Evolutionary conservation across 2,329 filamentous ascomycete species (phyloP), one percentile per base, ranked within the genome.

Genomic region (Endocalyx cinctus): DNA sequence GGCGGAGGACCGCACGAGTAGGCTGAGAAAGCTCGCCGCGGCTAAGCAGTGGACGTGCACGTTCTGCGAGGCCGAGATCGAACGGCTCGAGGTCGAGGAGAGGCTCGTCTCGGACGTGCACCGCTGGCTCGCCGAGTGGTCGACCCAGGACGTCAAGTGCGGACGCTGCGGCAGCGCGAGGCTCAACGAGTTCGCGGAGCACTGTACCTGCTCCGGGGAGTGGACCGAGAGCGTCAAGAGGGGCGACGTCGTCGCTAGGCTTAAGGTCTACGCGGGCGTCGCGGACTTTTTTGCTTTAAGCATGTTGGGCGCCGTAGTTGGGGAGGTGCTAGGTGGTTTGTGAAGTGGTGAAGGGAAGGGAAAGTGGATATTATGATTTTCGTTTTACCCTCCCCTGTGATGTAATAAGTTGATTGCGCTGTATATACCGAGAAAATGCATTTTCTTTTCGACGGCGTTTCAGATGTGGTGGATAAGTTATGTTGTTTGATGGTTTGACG

Each of bases 121-220:
- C 58, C 77, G 76, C 15, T 64, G 83, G 54, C 69, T 87, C 6
- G 73, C 87, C 17, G 79, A 84, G 49, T 98, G 94, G 89, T 73
- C 79, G 42, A 86, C 82, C 20, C 90, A 97, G 64, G 92, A 98
- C 58, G 63, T 97, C 37, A 87, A 87, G 62, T 98, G 92, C 46
- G 56, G 52, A 18, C 70, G 74, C 38, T 84, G 80, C 57, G 77
- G 74, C 19, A 87, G 87, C 47, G 61, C 95, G 25, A 70, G 87
- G 54, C 72, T 86, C 25, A 97, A 95, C 57, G 90, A 96, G 52
- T 94, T 97, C 50, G 88, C 92, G 80, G 90, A 96, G 59, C 89
- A 97, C 60, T 98, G 94, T 62, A 84, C 82, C 10, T 98, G 92
- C 67, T 87, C 86, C 41, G 92, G 92, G 4, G 74, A 76, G 38